Evolutionary conservation across 352 stramenopile species (phyloP).

Genomic region (Phytophthora aleatoria): DNA sequence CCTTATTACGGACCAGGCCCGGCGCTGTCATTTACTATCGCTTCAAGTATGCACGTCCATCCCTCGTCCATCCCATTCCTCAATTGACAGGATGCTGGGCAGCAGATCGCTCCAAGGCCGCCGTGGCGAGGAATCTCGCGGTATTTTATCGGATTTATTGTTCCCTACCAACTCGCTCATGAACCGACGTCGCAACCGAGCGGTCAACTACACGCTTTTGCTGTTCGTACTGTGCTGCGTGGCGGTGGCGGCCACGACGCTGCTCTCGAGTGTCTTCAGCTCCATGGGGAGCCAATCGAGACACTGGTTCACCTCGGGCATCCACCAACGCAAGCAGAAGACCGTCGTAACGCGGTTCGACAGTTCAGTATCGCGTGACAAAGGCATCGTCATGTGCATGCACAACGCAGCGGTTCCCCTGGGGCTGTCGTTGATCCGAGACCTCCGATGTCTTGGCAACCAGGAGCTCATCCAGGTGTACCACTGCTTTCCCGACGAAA

Average conservation of each 20-base stretch:
- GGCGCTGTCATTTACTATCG: neutral
- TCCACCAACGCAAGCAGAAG: slow-evolving; percentile 25
- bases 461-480: slow-evolving; percentile 46
- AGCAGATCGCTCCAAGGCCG: too few relatives aligned
- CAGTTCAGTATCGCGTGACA: slow-evolving; percentile 16
- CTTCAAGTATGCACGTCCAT: neutral
- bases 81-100: too few relatives aligned
- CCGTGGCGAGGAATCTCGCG: too few relatives aligned
- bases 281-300: slow-evolving; percentile 1
- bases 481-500: slow-evolving; percentile 39
- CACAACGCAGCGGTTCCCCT: slow-evolving; percentile 33
- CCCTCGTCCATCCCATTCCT: too few relatives aligned
- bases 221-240: slow-evolving; percentile 20
- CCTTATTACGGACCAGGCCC: neutral
- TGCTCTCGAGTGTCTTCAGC: slow-evolving; percentile 21
- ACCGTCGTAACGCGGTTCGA: slow-evolving; percentile 22
- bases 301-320: slow-evolving; percentile 11
- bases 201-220: neutral
- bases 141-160: neutral
- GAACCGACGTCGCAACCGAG: neutral
- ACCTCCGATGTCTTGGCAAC: slow-evolving; percentile 38
- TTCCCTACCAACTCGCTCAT: neutral
- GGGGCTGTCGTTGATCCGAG: slow-evolving; percentile 40
- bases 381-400: slow-evolving; percentile 43
- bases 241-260: slow-evolving; percentile 11